Evolutionary conservation across 2,329 filamentous ascomycete genomes (phyloP).

Genomic region (Lasiodiplodia gonubiensis): DNA sequence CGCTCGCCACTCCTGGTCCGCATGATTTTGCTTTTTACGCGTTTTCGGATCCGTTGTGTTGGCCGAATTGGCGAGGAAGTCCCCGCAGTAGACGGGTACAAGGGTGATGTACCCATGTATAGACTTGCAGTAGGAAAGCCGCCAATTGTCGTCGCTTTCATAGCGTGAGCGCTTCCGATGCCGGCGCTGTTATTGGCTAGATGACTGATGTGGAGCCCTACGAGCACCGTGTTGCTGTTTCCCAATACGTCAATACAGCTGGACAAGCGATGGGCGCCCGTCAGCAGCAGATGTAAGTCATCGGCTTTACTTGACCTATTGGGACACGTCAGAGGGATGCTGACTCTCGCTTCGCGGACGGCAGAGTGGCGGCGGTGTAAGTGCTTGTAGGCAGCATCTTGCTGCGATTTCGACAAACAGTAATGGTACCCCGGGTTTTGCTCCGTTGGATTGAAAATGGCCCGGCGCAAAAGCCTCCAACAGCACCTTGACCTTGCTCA

Average conservation of each 20-base stretch:
- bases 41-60: background rate
- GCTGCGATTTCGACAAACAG: background rate
- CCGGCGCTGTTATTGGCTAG: slow-evolving; percentile 3
- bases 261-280: slow-evolving; percentile 6
- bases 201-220: background rate
- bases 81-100: slow-evolving; percentile 11
- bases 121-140: background rate
- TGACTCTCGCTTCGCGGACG: slow-evolving; percentile 11
- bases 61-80: background rate
- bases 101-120: slow-evolving; percentile 6
- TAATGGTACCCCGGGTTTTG: background rate
- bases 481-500: slow-evolving; percentile 27
- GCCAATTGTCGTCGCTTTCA: slow-evolving; percentile 4
- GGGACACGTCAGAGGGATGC: background rate
- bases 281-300: slow-evolving; percentile 19
- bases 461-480: slow-evolving; percentile 6
- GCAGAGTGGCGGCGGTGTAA: background rate
- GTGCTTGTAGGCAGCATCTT: background rate
- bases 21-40: slow-evolving; percentile 2
- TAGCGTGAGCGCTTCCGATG: slow-evolving; percentile 10
- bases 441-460: slow-evolving; percentile 2
- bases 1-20: background rate
- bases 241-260: background rate
- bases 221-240: background rate
- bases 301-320: background rate